These are phyloP conservation scores for Murraya koenigii DNA, from an alignment of 345 rosid genomes.

Conservation along the genomic window DNA sequence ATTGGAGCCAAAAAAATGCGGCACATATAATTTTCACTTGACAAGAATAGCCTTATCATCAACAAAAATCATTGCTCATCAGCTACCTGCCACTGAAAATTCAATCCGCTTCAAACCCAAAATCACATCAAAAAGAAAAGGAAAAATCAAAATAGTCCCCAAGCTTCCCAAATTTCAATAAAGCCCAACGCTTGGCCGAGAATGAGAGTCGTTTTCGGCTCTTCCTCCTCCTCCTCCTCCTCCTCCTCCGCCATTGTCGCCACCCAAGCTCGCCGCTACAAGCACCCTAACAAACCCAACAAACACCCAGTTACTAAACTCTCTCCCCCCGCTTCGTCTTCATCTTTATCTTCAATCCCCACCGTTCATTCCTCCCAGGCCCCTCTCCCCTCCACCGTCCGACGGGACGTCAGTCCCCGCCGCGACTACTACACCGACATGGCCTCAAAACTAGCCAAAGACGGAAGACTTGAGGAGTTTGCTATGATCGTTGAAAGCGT, in stretches of 20 bases:
- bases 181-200: slow-evolving; percentile 37
- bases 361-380: slow-evolving; percentile 24
- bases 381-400: slow-evolving; percentile 32
- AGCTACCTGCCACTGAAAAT: slow-evolving; percentile 66
- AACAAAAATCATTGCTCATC: background rate
- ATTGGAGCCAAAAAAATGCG: background rate
- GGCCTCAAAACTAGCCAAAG: slow-evolving; percentile 67
- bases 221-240: slow-evolving; percentile 23
- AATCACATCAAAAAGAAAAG: background rate
- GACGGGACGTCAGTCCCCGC: slow-evolving; percentile 33
- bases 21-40: background rate
- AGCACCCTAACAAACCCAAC: slow-evolving; percentile 32
- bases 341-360: slow-evolving; percentile 22
- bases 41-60: background rate
- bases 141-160: background rate
- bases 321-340: slow-evolving; percentile 22
- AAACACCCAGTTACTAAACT: slow-evolving; percentile 29
- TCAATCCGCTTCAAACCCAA: slow-evolving; percentile 36
- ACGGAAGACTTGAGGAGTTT: slow-evolving; percentile 67
- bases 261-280: slow-evolving; percentile 14
- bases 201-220: slow-evolving; percentile 65
- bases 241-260: slow-evolving; percentile 40
- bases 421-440: slow-evolving; percentile 45
- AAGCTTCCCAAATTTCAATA: slow-evolving; percentile 14
- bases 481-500: slow-evolving; percentile 51